Evolutionary conservation across 208 protist genomes (phyloP).

Genomic region (Eutreptiella sp.): DNA sequence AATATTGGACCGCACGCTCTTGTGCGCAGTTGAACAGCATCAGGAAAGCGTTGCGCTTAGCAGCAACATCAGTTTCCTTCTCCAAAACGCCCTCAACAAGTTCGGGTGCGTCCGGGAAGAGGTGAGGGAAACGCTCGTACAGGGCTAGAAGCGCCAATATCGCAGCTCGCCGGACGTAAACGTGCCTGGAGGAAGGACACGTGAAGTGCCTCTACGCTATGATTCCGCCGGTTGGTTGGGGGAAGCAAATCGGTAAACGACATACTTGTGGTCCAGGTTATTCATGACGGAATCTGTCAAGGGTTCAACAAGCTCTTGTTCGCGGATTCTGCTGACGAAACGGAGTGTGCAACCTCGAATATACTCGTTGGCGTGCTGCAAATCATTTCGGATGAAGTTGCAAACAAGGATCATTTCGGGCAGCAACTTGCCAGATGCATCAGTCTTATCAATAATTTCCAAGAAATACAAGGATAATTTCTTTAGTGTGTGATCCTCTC

Average conservation of each 20-base stretch:
- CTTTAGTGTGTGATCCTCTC: constrained; percentile 77
- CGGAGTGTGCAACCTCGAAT: constrained; percentile 91
- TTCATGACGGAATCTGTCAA: constrained; percentile 83
- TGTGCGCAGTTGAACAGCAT: constrained; percentile 92
- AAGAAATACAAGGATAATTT: constrained; percentile 96
- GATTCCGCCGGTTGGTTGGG: background rate
- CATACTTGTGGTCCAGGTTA: constrained; percentile 90
- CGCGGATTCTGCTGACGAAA: constrained; percentile 94
- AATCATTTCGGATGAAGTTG: constrained; percentile 87
- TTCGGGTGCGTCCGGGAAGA: constrained; percentile 94
- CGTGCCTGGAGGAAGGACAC: constrained; percentile 59
- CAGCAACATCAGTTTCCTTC: constrained; percentile 75
- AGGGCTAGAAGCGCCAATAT: constrained; percentile 90
- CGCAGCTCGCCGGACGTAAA: constrained; percentile 95
- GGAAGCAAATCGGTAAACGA: too few species aligned
- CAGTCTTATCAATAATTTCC: constrained; percentile 92
- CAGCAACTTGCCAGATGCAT: constrained; percentile 86
- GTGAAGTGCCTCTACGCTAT: background rate
- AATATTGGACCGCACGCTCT: constrained; percentile 83
- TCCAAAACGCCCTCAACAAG: constrained; percentile 85
- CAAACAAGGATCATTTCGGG: constrained; percentile 97
- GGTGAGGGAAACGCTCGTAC: constrained; percentile 78
- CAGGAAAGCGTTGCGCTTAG: constrained; percentile 94
- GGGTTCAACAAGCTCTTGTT: constrained; percentile 92
- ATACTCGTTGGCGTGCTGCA: constrained; percentile 97